These are phyloP conservation scores for Linum lewisii DNA, from an alignment of 345 rosid species.

Conservation along the genomic window DNA sequence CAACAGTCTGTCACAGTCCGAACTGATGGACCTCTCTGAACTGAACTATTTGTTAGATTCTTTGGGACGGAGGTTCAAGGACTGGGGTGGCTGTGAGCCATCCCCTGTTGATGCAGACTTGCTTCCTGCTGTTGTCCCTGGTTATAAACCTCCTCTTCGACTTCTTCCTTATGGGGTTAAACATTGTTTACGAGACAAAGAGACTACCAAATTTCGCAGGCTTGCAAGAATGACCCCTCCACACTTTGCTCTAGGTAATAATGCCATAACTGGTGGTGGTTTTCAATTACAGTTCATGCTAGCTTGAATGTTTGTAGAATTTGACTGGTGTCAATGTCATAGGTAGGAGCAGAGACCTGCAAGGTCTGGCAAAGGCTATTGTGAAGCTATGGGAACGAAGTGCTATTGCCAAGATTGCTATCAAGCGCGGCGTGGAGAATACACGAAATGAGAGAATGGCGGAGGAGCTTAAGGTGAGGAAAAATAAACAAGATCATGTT, in stretches of 20 bases:
- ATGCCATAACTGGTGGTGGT: slow-evolving; percentile 9
- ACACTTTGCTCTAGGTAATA: slow-evolving; percentile 82
- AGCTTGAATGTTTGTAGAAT: slow-evolving; percentile 12
- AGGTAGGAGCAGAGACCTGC: slow-evolving; percentile 83
- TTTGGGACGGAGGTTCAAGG: slow-evolving; percentile 77
- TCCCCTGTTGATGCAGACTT: slow-evolving; percentile 87
- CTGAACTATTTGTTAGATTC: slow-evolving; percentile 58
- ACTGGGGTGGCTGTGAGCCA: slow-evolving; percentile 90
- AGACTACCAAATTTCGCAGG: slow-evolving; percentile 60
- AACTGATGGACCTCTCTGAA: slow-evolving; percentile 45
- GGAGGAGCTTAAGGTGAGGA: slow-evolving; percentile 73
- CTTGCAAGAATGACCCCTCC: slow-evolving; percentile 66
- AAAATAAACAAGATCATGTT: background rate
- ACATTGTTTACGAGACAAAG: slow-evolving; percentile 40
- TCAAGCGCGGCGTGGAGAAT: slow-evolving; percentile 75
- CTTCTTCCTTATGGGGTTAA: slow-evolving; percentile 63
- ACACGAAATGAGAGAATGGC: slow-evolving; percentile 92
- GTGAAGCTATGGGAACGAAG: slow-evolving; percentile 77
- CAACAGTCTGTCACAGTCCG: slow-evolving; percentile 45
- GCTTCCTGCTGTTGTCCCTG: slow-evolving; percentile 66
- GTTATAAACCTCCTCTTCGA: slow-evolving; percentile 62
- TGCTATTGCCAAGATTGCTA: slow-evolving; percentile 83
- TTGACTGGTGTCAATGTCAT: slow-evolving; percentile 13
- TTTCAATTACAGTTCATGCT: slow-evolving; percentile 1
- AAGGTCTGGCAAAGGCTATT: slow-evolving; percentile 83